These are phyloP conservation scores for Hanseniaspora clermontiae DNA, from an alignment of 805 yeast species.

Conservation along the genomic window DNA sequence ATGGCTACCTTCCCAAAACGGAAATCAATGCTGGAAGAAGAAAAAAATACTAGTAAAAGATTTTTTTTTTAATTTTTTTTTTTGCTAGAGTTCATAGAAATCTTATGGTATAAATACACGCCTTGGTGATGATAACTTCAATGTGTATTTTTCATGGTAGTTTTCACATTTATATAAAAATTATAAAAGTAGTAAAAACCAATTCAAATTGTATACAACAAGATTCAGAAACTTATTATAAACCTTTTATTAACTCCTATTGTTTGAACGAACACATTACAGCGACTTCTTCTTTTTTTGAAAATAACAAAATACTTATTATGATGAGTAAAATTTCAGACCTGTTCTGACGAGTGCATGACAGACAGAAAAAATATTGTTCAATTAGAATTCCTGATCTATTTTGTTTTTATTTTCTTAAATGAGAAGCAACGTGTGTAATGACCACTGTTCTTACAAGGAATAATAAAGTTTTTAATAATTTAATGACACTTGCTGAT, in stretches of 20 bases:
- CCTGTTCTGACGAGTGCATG: conserved; percentile 15
- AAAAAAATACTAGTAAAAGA: too few species aligned
- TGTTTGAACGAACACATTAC: too few species aligned
- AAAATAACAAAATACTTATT: neutral
- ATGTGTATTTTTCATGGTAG: too few species aligned
- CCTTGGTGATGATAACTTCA: too few species aligned
- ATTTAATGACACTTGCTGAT: neutral
- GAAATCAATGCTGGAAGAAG: too few species aligned
- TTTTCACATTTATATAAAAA: too few species aligned
- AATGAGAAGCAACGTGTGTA: neutral
- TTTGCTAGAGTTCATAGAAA: too few species aligned
- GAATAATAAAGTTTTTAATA: conserved; percentile 1
- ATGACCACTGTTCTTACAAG: neutral
- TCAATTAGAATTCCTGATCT: conserved; percentile 11
- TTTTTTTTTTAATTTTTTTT: too few species aligned
- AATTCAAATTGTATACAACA: neutral
- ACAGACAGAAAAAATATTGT: conserved; percentile 14
- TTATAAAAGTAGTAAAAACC: neutral
- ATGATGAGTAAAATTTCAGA: conserved; percentile 14
- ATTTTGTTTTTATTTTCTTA: neutral
- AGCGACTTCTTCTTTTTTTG: neutral
- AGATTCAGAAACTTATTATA: neutral
- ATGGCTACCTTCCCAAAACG: neutral
- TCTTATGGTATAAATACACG: too few species aligned
- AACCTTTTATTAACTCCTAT: neutral